Evolutionary conservation across 83 land plant species (phyloP), one percentile per base, ranked within the genome.

Genomic region (Picea abies): DNA sequence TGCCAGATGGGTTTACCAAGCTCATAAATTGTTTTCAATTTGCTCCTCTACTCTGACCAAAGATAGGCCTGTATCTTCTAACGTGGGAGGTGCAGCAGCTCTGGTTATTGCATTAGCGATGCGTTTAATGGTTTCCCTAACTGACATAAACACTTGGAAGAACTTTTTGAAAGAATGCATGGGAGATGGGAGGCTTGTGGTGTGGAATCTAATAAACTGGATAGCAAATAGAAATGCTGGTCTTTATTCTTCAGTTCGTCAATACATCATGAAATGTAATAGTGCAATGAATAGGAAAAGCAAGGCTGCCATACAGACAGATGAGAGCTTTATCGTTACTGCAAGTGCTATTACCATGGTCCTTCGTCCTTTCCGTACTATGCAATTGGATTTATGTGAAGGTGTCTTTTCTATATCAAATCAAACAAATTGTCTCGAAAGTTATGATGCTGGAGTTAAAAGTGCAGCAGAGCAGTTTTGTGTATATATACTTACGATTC

Each of bases 291-390:
- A 60, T 35, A 73, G 85, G 11, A 79, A 84, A 61, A 39, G 20
- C 63, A 83, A 83, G 11, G 79, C 44, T 49, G 35, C 35, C 25
- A 56, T 67, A 11, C 84, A 73, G 76, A 70, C 82, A 16, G 86
- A 90, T 78, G 93, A 94, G 32, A 80, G 63, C 23, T 87, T 95
- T 71, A 68, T 96, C 79, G 84, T 93, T 19, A 89, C 90, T 73
- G 94, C 94, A 37, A 92, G 98, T 88, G 90, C 87, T 67, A 76
- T 95, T 63, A 96, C 98, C 62, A 79, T 96, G 79, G 87, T 89
- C 61, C 80, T 96, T 81, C 88, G 99, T 47, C 98, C 99, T 44
- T 89, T 96, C 61, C 91, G 88, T 76, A 20, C 61, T 15, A 60
- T 49, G 60, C 82, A 63, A 73, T n/a, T 58, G 32, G 84, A 84